Conservation (phyloP, 371 early-diverging fungal species). For the Mucor indicus region DNA sequence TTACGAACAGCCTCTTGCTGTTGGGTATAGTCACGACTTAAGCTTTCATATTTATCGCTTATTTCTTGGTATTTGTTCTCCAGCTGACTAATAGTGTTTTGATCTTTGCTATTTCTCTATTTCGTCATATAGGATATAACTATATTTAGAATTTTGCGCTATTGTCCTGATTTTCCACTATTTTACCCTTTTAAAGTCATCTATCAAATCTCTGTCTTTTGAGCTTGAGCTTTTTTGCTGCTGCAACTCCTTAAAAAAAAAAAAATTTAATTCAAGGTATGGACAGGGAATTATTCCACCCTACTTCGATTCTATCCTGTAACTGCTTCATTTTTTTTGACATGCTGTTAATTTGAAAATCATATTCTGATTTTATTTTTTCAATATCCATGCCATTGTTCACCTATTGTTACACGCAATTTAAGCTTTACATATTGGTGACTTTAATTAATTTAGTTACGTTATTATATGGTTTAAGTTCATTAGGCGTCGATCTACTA, state of each 20-base stretch:
- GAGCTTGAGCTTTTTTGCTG: no score
- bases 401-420: no score
- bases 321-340: slow-evolving; percentile 37
- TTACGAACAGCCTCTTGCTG: slow-evolving; percentile 62
- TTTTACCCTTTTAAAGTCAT: not conserved
- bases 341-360: slow-evolving; percentile 51
- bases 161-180: not conserved
- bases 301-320: slow-evolving; percentile 20
- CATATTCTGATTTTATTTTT: slow-evolving; percentile 54
- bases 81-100: slow-evolving; percentile 10
- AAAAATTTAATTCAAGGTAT: not conserved
- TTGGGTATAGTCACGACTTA: slow-evolving; percentile 66
- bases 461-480: not conserved
- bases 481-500: slow-evolving; percentile 8
- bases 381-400: slow-evolving; percentile 14
- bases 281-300: not conserved
- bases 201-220: not conserved
- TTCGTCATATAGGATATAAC: no score
- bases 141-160: no score
- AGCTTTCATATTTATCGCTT: slow-evolving; percentile 33
- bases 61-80: slow-evolving; percentile 18
- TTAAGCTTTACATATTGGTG: not conserved
- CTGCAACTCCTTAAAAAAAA: not conserved
- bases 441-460: not conserved
- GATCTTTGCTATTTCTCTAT: slow-evolving; percentile 11